Evolutionary conservation across 1,139 yeast species (phyloP), one percentile per base, ranked within the genome.

Genomic region (Sugiyamaella neomexicana): DNA sequence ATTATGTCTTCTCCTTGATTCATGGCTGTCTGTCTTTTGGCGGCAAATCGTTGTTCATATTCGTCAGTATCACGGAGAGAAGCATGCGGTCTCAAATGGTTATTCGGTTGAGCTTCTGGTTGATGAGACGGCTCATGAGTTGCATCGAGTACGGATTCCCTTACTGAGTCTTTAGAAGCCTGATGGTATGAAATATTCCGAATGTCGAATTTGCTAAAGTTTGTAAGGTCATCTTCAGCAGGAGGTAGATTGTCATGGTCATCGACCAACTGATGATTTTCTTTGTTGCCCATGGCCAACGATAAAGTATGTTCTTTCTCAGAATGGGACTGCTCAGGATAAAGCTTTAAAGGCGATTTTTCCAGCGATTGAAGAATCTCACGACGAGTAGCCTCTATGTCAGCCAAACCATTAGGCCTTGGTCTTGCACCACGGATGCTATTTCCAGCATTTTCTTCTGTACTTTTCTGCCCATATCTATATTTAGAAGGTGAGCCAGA

Each of bases 301-400:
- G 47, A 44, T 8, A 36, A 17, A 13, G 29, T 16, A 12, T 47
- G 25, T 3, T 13, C 44, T n/a, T 10, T 27, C 13, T 31, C 25
- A 16, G 20, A 25, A 9, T 16, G 40, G 6, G 45, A 47, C 20
- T 40, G 25, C 41, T 38, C 41, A 2, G 51, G 51, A 31, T 47
- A 47, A 23, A 47, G 15, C 32, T 47, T 47, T 36, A 47, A 20
- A 2, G 51, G 51, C 12, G 51, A 47, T 31, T 40, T 42, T 17
- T 47, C 46, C 20, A 47, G 8, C 15, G 51, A 47, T 20, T 39
- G 45, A 8, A 47, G 39, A 16, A 47, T 47, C 38, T 47, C 51
- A 16, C 51, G 51, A 9, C 45, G 17, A 13, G 51, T 40, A 16
- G 51, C 38, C 27, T 47, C 46, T 29, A 47, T 47, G 16, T 34